Conservation (phyloP, 495 filamentous ascomycete species). For the Choiromyces venosus region DNA sequence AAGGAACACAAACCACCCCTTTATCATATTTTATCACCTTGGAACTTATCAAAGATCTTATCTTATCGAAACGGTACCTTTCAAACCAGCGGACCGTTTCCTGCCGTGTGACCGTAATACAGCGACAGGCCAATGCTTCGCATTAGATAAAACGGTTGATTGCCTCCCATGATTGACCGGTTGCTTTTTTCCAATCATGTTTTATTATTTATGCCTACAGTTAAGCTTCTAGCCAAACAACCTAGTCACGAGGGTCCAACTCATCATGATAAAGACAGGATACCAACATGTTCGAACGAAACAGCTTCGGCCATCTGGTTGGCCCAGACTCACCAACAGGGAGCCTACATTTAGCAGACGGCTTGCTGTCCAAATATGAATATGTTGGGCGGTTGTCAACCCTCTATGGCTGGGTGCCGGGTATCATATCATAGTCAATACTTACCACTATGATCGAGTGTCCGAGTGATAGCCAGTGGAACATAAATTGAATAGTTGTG, state of each 20-base stretch:
- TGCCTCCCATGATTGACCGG: neutral
- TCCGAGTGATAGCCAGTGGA: neutral
- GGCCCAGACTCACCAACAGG: neutral
- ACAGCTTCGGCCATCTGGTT: slow-evolving; percentile 3
- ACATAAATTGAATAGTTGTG: neutral
- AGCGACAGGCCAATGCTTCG: neutral
- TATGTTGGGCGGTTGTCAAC: neutral
- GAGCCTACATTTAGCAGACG: neutral
- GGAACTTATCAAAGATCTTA: neutral
- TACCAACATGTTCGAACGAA: neutral
- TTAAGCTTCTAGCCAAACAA: neutral
- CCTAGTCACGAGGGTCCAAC: neutral
- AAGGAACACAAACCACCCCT: neutral
- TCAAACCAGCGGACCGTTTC: neutral
- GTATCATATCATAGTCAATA: neutral
- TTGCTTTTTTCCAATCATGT: no score
- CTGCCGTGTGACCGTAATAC: neutral
- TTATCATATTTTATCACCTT: neutral
- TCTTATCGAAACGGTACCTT: neutral
- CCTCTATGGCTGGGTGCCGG: neutral
- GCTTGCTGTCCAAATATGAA: neutral
- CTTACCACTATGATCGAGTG: neutral
- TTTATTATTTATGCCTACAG: no score
- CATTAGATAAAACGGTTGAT: neutral
- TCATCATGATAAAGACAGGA: neutral